Conservation (phyloP, 345 rosid species). For the Lepidium sativum region DNA sequence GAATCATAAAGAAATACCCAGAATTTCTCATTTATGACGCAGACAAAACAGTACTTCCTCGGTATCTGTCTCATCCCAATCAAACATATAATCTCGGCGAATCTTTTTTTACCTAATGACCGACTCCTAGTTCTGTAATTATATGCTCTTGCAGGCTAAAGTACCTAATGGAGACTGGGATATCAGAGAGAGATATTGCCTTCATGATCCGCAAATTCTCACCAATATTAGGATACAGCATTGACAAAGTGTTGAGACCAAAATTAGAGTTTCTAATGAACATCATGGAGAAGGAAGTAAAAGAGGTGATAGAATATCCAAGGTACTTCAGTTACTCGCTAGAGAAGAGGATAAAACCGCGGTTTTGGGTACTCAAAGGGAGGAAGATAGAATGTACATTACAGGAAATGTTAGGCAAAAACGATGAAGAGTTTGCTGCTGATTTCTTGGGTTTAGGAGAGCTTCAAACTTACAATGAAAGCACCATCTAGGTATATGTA, state of each 20-base stretch:
- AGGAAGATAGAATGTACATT: conserved; percentile 55
- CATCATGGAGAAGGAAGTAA: conserved; percentile 54
- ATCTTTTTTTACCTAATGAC: background rate
- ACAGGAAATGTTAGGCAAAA: conserved; percentile 72
- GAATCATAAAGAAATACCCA: conserved; percentile 74
- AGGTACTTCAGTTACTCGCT: conserved; percentile 82
- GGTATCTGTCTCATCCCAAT: conserved; percentile 38
- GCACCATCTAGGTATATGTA: background rate
- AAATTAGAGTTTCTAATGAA: conserved; percentile 64
- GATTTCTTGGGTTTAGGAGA: conserved; percentile 46
- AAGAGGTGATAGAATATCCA: conserved; percentile 63
- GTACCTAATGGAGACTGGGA: conserved; percentile 58
- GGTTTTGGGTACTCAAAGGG: conserved; percentile 61
- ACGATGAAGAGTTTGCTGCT: conserved; percentile 73
- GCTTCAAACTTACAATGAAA: conserved; percentile 11
- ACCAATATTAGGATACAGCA: conserved; percentile 81
- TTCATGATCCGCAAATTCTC: conserved; percentile 81
- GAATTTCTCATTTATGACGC: conserved; percentile 67
- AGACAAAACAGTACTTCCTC: conserved; percentile 52
- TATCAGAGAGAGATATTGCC: conserved; percentile 50
- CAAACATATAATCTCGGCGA: background rate
- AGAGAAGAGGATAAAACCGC: conserved; percentile 81
- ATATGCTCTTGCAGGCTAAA: conserved; percentile 40
- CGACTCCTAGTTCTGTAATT: background rate
- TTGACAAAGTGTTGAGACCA: conserved; percentile 58